phyloP scores from a whole-genome alignment of 2,329 filamentous ascomycete species.

The Venturia oleaginea region DNA sequence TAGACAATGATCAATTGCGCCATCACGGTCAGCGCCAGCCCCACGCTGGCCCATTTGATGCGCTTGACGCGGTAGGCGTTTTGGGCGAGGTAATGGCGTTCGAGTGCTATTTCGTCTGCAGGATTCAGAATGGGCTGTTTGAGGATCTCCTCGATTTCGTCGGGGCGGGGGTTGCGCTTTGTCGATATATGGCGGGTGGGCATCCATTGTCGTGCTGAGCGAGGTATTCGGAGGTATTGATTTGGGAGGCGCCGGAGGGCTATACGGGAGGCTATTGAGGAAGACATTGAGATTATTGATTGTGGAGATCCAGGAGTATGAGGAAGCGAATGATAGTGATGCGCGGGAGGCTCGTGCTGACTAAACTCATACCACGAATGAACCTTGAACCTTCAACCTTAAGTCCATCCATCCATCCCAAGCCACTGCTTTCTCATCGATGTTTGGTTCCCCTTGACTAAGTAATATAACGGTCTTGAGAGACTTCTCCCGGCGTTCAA shows the following conservation, averaged over 20 bases:
- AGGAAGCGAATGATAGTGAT: not conserved
- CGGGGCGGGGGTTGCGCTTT: not conserved
- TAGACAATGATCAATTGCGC: constrained; percentile 3
- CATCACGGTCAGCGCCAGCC: not conserved
- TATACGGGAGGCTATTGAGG: not conserved
- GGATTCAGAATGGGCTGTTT: constrained; percentile 8
- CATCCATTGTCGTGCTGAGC: not conserved
- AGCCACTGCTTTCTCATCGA: too few species aligned
- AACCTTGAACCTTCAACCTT: too few species aligned
- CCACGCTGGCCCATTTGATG: constrained; percentile 9
- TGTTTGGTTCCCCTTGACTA: too few species aligned
- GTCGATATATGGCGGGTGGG: not conserved
- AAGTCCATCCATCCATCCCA: too few species aligned
- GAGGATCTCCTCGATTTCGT: not conserved
- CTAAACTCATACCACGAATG: not conserved
- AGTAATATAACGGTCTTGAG: too few species aligned
- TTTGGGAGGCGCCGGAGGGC: not conserved
- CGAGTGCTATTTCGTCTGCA: constrained; percentile 3
- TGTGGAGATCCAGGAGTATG: too few species aligned
- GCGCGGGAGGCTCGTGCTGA: not conserved
- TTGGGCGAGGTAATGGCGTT: not conserved
- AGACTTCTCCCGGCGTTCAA: too few species aligned
- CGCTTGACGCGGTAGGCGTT: not conserved
- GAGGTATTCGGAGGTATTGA: not conserved
- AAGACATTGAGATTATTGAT: not conserved